Base-by-base conservation (phyloP, 345 rosid species). In the Acer campestre region DNA sequence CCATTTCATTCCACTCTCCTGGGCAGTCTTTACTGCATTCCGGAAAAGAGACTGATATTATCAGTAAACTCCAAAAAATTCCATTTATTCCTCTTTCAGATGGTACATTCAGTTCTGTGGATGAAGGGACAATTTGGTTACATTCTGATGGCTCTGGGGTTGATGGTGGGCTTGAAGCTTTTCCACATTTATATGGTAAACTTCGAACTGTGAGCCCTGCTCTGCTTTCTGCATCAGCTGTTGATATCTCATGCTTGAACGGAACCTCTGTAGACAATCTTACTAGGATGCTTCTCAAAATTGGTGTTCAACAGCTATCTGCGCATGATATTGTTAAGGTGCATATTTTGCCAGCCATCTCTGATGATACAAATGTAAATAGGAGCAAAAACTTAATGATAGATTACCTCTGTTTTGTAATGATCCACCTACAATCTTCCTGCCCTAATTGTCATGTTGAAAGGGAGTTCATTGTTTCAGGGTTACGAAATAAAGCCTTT, bases 41-140 rank as follows among this genome's bases (percentile, higher is more conserved):
- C 58, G 87, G 82, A 67, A 63, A 71, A 59, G 84, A 85, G 78
- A 78, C 76, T 25, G 87, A 82, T 78, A 78, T 88, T 13, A 70
- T 89, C 22, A 84, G 82, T 11, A 75, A 75, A 65, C 93, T 95
- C 73, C 91, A 62, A 17, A 84, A 81, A 73, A 83, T 90, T 77
- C 92, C 93, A 63, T 92, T 95, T 73, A 79, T 95, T 76, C 99
- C 98, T 68, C 90, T 95, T 75, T 92, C 98, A 44, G 88, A 91
- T 82, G 96, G 97, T 68, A 83, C 88, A 61, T 91, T 85, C 80
- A 81, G 92, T 86, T 87, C 96, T 65, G 83, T 89, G 78, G 85
- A 83, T 80, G 88, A 84, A 80, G 97, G 92, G 58, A 82, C 93
- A 44, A 87, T 93, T 78, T 95, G 99, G 99, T 83, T 95, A 78